These are phyloP conservation scores for Neofusicoccum ribis DNA, from an alignment of 2,329 filamentous ascomycete genomes.

Conservation along the genomic window DNA sequence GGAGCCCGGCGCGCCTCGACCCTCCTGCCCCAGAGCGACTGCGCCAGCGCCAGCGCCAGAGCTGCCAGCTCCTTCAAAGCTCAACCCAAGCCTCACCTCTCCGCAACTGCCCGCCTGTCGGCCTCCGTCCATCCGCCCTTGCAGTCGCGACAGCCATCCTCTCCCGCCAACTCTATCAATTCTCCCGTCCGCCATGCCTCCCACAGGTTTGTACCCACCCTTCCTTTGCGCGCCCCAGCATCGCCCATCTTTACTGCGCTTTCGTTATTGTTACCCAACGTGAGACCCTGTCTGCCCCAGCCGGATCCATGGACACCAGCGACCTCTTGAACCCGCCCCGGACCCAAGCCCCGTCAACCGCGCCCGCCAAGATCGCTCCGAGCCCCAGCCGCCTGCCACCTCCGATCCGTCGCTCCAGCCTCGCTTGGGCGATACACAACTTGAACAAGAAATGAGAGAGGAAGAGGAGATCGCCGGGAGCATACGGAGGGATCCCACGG, in stretches of 20 bases:
- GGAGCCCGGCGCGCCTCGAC: too few species aligned
- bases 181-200: background rate
- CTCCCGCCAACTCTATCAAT: background rate
- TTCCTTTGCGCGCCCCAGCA: background rate
- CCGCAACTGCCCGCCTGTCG: background rate
- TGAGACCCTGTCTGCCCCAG: background rate
- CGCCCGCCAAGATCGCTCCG: too few species aligned
- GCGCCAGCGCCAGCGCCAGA: too few species aligned
- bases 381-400: background rate
- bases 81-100: background rate
- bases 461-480: too few species aligned
- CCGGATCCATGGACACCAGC: background rate
- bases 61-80: too few species aligned
- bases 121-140: background rate
- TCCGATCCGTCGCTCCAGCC: background rate
- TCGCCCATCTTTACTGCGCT: background rate
- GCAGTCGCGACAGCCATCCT: background rate
- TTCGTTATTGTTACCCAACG: background rate
- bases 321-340: background rate
- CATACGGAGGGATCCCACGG: too few species aligned
- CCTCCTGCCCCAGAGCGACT: too few species aligned
- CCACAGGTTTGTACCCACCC: conserved; percentile 12
- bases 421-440: background rate
- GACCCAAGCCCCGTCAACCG: background rate
- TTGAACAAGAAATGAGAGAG: too few species aligned